phyloP scores from a whole-genome alignment of 2,329 filamentous ascomycete species.

The Neofusicoccum parvum region DNA sequence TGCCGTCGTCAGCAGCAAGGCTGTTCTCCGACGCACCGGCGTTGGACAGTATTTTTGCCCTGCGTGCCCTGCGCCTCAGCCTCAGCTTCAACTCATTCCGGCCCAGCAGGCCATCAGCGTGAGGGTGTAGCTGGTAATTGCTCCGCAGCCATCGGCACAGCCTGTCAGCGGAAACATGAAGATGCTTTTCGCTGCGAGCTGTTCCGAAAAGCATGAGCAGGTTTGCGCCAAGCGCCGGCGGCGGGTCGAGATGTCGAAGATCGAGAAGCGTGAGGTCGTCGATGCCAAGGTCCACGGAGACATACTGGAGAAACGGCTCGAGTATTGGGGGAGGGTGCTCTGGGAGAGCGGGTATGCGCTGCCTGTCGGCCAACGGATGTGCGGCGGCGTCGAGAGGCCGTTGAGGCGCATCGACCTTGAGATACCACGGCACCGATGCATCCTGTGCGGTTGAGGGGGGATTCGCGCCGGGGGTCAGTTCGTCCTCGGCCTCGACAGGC shows the following conservation, averaged over 20 bases:
- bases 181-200: constrained; percentile 86
- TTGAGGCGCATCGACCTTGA: constrained; percentile 65
- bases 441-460: background rate
- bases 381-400: constrained; percentile 25
- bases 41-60: constrained; percentile 77
- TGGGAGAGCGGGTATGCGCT: constrained; percentile 66
- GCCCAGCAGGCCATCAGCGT: constrained; percentile 85
- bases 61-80: constrained; percentile 75
- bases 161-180: constrained; percentile 89
- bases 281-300: constrained; percentile 82
- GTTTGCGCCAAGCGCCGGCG: constrained; percentile 82
- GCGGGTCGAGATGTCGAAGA: constrained; percentile 79
- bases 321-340: constrained; percentile 71
- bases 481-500: background rate
- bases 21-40: constrained; percentile 61
- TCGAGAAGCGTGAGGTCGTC: constrained; percentile 82
- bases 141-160: constrained; percentile 82
- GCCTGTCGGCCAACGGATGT: constrained; percentile 50
- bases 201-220: constrained; percentile 92
- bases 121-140: constrained; percentile 70
- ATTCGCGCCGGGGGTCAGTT: background rate
- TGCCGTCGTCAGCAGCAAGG: constrained; percentile 74
- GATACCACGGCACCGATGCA: constrained; percentile 73
- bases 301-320: constrained; percentile 71
- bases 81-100: constrained; percentile 90